phyloP scores from a whole-genome alignment of 2,329 filamentous ascomycete genomes.

The Ophiocordyceps robertsii region DNA sequence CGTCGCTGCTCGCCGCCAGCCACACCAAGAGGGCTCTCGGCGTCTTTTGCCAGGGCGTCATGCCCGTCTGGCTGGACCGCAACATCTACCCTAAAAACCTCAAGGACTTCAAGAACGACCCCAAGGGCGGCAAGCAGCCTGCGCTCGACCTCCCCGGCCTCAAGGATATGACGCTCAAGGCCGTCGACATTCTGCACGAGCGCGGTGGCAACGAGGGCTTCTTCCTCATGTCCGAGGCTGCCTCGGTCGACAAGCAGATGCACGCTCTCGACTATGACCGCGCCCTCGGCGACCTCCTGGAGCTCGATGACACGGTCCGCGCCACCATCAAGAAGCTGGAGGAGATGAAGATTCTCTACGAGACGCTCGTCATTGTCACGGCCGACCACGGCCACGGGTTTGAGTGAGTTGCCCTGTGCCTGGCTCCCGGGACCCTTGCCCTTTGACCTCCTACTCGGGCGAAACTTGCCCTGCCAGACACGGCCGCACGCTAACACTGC shows the following conservation, averaged over 20 bases:
- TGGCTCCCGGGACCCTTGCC: too few species aligned
- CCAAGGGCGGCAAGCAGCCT: slow-evolving; percentile 47
- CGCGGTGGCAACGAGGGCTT: slow-evolving; percentile 58
- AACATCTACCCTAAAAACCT: slow-evolving; percentile 68
- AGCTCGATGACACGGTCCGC: slow-evolving; percentile 72
- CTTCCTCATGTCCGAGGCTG: slow-evolving; percentile 80
- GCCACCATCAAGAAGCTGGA: slow-evolving; percentile 61
- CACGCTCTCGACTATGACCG: slow-evolving; percentile 76
- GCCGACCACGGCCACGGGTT: slow-evolving; percentile 88
- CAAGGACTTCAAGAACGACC: slow-evolving; percentile 50
- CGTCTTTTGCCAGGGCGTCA: slow-evolving; percentile 61
- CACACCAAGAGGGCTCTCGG: slow-evolving; percentile 55
- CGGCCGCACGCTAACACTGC: slow-evolving; percentile 1
- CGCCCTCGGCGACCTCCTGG: slow-evolving; percentile 70
- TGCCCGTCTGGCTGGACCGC: slow-evolving; percentile 78
- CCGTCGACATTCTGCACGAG: slow-evolving; percentile 62
- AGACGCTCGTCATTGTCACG: slow-evolving; percentile 68
- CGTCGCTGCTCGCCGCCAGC: slow-evolving; percentile 44
- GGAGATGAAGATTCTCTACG: slow-evolving; percentile 50
- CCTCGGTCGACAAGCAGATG: slow-evolving; percentile 85
- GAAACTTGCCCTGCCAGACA: too few species aligned
- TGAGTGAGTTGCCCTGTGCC: slow-evolving; percentile 29
- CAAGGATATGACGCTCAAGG: slow-evolving; percentile 84
- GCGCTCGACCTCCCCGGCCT: slow-evolving; percentile 69
- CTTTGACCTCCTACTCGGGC: too few species aligned